Conservation (phyloP, 176 grass and related monocot species). For the Oryza glaberrima region DNA sequence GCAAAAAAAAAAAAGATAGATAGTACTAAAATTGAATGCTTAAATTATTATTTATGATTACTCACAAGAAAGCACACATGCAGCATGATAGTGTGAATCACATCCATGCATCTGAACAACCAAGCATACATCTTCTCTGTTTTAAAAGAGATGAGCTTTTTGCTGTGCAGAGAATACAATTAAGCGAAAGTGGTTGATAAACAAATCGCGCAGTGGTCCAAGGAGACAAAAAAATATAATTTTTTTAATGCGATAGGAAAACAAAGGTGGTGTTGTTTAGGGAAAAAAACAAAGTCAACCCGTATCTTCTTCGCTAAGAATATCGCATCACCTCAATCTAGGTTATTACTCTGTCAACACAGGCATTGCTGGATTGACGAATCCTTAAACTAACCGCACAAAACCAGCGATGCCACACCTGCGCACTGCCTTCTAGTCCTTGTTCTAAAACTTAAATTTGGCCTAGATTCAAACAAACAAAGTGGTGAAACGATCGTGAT, state of each 20-base stretch:
- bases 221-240: too few species aligned
- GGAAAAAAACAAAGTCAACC: not conserved
- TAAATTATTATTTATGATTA: not conserved
- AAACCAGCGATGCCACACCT: not conserved
- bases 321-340: not conserved
- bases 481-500: not conserved
- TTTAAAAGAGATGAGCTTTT: not conserved
- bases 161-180: not conserved
- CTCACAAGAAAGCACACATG: not conserved
- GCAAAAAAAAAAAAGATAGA: not conserved
- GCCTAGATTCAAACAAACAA: too few species aligned
- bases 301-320: conserved; percentile 6
- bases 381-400: not conserved
- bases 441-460: not conserved
- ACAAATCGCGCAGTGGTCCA: not conserved
- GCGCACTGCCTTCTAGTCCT: not conserved
- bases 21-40: not conserved
- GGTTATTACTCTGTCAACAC: not conserved
- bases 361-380: not conserved
- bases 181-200: not conserved
- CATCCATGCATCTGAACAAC: not conserved
- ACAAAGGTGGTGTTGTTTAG: too few species aligned
- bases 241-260: too few species aligned
- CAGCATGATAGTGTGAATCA: not conserved
- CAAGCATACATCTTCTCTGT: not conserved